These are phyloP conservation scores for Pelargonium exstipulatum DNA, from an alignment of 441 rosid species.

Conservation along the genomic window DNA sequence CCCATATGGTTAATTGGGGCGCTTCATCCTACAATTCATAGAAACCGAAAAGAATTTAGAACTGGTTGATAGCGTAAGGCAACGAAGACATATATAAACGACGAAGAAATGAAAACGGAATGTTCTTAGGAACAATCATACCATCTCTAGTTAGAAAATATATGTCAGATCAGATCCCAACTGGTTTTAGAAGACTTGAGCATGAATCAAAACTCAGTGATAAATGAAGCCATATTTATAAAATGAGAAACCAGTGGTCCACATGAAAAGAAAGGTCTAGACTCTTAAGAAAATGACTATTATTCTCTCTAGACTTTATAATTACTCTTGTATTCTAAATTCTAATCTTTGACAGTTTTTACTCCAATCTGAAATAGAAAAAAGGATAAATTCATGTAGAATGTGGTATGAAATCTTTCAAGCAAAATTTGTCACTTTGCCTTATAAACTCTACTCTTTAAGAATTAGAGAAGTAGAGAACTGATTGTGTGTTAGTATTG, in stretches of 20 bases:
- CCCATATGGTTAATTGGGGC: slow-evolving; percentile 32
- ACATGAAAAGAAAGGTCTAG: slow-evolving; percentile 42
- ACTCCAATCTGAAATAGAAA: too few relatives aligned
- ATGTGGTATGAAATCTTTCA: too few relatives aligned
- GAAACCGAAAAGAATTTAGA: not conserved
- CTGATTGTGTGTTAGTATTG: too few relatives aligned
- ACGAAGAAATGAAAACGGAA: not conserved
- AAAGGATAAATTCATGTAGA: too few relatives aligned
- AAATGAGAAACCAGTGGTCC: slow-evolving; percentile 38
- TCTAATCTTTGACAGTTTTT: too few relatives aligned
- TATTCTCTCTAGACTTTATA: slow-evolving; percentile 18
- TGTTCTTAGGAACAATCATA: slow-evolving; percentile 21
- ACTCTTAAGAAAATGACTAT: slow-evolving; percentile 28
- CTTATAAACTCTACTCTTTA: too few relatives aligned
- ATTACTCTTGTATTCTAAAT: not conserved
- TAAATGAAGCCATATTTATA: slow-evolving; percentile 23
- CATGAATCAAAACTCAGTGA: slow-evolving; percentile 12
- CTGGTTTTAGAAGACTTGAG: slow-evolving; percentile 15
- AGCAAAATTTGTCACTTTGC: too few relatives aligned
- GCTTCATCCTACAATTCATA: slow-evolving; percentile 40
- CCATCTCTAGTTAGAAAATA: slow-evolving; percentile 25
- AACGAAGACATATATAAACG: not conserved
- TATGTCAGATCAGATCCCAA: slow-evolving; percentile 5
- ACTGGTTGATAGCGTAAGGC: not conserved
- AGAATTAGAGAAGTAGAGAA: too few relatives aligned